These are phyloP conservation scores for Cunninghamia lanceolata DNA, from an alignment of 75 land plant genomes.

Conservation along the genomic window DNA sequence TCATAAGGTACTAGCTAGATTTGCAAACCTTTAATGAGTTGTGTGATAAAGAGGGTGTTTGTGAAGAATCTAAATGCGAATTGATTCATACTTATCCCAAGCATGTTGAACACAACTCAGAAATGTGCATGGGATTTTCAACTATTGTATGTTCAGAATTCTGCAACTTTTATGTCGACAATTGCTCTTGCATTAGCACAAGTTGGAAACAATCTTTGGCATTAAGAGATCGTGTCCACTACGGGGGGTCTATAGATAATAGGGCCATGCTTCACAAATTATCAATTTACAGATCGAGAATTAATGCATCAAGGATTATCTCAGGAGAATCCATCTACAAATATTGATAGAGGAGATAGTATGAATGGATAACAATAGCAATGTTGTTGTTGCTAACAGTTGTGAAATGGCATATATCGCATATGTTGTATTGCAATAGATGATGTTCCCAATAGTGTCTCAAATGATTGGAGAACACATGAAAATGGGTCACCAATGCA, in stretches of 20 bases:
- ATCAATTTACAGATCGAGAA: too few relatives aligned
- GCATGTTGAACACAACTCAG: background rate
- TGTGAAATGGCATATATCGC: too few relatives aligned
- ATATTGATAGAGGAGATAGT: too few relatives aligned
- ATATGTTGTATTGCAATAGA: too few relatives aligned
- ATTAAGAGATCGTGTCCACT: background rate
- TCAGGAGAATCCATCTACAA: too few relatives aligned
- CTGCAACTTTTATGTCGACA: background rate
- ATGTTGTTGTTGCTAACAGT: too few relatives aligned
- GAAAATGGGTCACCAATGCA: too few relatives aligned
- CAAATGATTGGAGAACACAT: too few relatives aligned
- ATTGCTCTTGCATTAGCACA: background rate
- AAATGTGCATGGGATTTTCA: background rate
- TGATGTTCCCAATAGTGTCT: too few relatives aligned
- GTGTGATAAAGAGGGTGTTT: constrained; percentile 34
- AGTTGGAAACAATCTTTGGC: background rate
- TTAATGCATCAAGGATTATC: too few relatives aligned
- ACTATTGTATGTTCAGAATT: background rate
- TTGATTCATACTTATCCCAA: background rate
- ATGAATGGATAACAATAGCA: too few relatives aligned
- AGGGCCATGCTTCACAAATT: background rate
- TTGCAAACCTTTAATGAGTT: constrained; percentile 49
- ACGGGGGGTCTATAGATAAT: background rate
- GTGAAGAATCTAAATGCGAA: constrained; percentile 43
- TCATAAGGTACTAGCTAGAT: constrained; percentile 55